Conservation (phyloP, 1,284 basidiomycete species). For the Gymnopus androsaceus region DNA sequence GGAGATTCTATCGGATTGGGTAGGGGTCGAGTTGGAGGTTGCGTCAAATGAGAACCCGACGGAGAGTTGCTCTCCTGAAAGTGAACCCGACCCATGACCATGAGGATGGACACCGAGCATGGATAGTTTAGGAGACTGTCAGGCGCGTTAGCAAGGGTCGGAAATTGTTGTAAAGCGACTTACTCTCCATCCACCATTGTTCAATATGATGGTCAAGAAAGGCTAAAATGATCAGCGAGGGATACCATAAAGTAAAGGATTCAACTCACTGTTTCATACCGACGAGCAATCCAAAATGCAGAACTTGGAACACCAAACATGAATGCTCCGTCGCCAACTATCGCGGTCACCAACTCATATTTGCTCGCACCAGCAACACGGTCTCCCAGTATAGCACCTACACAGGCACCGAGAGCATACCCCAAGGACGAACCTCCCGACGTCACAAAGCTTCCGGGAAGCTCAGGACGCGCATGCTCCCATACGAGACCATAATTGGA, state of each 20-base stretch:
- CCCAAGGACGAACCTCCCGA: conserved; percentile 66
- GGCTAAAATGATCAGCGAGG: conserved; percentile 42
- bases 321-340: conserved; percentile 71
- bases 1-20: conserved; percentile 20
- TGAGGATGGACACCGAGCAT: conserved; percentile 66
- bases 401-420: conserved; percentile 64
- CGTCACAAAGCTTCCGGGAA: conserved; percentile 49
- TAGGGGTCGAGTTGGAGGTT: background rate
- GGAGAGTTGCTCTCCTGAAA: conserved; percentile 50
- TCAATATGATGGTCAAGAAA: conserved; percentile 68
- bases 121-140: conserved; percentile 59
- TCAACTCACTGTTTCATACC: conserved; percentile 59
- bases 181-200: conserved; percentile 72
- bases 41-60: conserved; percentile 64
- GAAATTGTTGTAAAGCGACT: conserved; percentile 19
- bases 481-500: conserved; percentile 57
- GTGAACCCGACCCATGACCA: conserved; percentile 50
- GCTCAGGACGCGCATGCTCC: conserved; percentile 57
- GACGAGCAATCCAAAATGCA: conserved; percentile 70
- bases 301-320: conserved; percentile 68
- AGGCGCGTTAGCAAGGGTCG: background rate
- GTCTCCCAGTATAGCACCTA: conserved; percentile 56
- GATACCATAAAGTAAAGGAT: background rate
- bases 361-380: conserved; percentile 21
- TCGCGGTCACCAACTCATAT: conserved; percentile 53